Conservation (phyloP, 169 alveolate genomes). For the Babesia sp. region DNA sequence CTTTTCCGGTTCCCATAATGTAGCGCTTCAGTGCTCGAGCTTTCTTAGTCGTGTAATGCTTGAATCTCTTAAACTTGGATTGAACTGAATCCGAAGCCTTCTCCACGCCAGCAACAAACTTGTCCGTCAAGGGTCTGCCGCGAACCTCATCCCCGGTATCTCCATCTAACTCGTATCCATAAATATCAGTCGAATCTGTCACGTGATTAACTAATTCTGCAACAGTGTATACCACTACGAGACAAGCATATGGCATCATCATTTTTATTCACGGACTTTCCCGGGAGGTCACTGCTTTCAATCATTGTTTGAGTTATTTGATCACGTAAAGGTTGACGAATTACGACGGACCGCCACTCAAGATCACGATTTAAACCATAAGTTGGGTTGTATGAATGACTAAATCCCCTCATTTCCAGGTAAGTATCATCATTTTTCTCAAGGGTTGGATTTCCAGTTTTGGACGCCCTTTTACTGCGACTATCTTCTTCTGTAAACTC, state of each 20-base stretch:
- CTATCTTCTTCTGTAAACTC: no score
- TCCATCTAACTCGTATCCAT: no score
- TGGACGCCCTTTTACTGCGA: no score
- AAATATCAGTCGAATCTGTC: background rate
- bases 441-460: no score
- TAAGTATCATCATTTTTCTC: no score
- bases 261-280: background rate
- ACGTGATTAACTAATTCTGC: background rate
- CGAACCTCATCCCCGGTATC: background rate
- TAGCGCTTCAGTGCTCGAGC: background rate
- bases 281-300: background rate
- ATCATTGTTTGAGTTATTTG: no score
- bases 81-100: background rate
- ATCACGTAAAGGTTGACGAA: no score
- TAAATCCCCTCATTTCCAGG: no score
- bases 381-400: no score
- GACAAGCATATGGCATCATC: background rate
- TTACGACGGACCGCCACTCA: no score
- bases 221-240: background rate
- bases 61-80: background rate
- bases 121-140: background rate
- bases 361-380: no score
- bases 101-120: background rate
- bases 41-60: background rate
- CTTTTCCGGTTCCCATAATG: background rate